Base-by-base conservation (phyloP, 2,329 filamentous ascomycete species). In the Monilinia fructicola region DNA sequence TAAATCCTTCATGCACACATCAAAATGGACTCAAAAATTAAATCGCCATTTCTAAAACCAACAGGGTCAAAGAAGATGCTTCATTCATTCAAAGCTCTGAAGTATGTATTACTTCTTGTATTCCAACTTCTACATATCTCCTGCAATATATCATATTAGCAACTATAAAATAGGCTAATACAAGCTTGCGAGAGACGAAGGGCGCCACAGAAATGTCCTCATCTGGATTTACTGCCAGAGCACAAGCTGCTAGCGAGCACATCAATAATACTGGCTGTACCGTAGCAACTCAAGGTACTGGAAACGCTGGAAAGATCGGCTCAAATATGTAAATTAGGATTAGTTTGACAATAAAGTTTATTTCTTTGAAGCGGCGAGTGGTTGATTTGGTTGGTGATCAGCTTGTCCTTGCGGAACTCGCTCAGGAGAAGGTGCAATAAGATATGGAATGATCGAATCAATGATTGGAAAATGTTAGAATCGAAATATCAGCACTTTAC, bases 51-150 rank as follows among this genome's bases (percentile, higher is more conserved):
- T n/a, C 1, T 21, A 4, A 5, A 61, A 50, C 12, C 58, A 61
- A 50, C 18, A 42, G 1, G 38, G 12, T 50, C 58, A 61, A 38
- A 28, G 50, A 38, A 0, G 54, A 21, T 12, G 50, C 28, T 23
- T 26, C 5, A 18, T 6, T 1, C 4, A 26, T 56, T 35, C 1
- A 12, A 1, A 16, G 21, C 26, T 50, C 12, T 16, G 10, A n/a
- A n/a, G n/a, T n/a, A n/a, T 31, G 7, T 26, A 1, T 16, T 3
- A 35, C 18, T 2, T n/a, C 10, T 11, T 1, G n/a, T n/a, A n/a
- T n/a, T n/a, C n/a, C n/a, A n/a, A n/a, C n/a, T n/a, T n/a, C n/a
- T n/a, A n/a, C n/a, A n/a, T n/a, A n/a, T n/a, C n/a, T n/a, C n/a
- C n/a, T n/a, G n/a, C 21, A 21, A 23, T 50, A 11, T 50, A 9